Base-by-base conservation (phyloP, 768 basidiomycete genomes). In the Calocybe indica region DNA sequence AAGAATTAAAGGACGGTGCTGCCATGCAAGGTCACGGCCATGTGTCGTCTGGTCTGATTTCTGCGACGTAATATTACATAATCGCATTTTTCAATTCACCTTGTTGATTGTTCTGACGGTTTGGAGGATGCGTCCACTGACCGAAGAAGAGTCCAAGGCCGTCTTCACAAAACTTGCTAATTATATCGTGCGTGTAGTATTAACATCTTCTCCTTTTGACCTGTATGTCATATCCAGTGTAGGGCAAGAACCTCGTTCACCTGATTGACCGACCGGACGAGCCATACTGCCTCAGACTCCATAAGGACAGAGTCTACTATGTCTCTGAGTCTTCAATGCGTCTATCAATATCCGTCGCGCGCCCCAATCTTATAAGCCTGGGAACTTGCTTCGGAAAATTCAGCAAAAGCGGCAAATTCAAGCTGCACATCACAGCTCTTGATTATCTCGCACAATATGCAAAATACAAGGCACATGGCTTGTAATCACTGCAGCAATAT, bases 351-450 rank as follows among this genome's bases (percentile, higher is more conserved):
- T 94, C 91, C 1, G 81, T 98, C 44, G 93, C 95, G 14, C 80
- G 95, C 40, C 87, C 88, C 31, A 96, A 92, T 61, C 84, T 99
- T 49, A 74, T 97, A 63, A 88, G 85, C 49, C 74, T 98, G 14
- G 96, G 96, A 37, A 97, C 93, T 52, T 98, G 94, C 69, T 87
- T 98, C 53, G 96, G 96, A 53, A 98, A 96, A 64, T 99, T 98
- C 71, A 88, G 83, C 62, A 98, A 97, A 75, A 82, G 83, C 43
- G 93, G 93, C 49, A 98, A 97, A 64, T 99, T 99, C 77, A 95
- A 93, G 74, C 73, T 99, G 50, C 93, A 97, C 55, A 82, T 99
- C 57, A 97, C 95, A 3, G 79, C 90, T 13, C 74, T 99, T 52
- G 95, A 98, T 60, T 88, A 90, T 59, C 67, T 99, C 49, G 91